Conservation (phyloP, 2,329 filamentous ascomycete species). For the Aspergillus oerlinghausenensis region DNA sequence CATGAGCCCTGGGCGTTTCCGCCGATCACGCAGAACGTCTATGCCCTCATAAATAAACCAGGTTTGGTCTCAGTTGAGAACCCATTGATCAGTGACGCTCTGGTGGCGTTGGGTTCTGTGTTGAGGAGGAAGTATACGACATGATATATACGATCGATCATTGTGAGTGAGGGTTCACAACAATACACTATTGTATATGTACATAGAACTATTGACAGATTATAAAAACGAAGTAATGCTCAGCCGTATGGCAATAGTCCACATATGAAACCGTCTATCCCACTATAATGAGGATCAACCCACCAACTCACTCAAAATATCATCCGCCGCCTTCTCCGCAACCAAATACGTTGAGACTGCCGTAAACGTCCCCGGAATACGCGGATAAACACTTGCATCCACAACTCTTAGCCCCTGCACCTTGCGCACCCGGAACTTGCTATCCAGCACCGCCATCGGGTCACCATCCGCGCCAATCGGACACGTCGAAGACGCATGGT, state of each 20-base stretch:
- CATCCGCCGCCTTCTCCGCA: constrained; percentile 59
- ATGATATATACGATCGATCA: background rate
- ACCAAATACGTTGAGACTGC: constrained; percentile 52
- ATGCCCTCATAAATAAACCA: background rate
- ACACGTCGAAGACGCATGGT: constrained; percentile 54
- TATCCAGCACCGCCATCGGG: constrained; percentile 53
- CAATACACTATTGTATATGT: background rate
- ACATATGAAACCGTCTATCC: background rate
- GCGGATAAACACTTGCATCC: constrained; percentile 56
- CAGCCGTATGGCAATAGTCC: background rate
- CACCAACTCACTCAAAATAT: constrained; percentile 37
- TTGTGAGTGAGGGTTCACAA: background rate
- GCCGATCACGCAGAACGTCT: background rate
- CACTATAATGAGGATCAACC: background rate
- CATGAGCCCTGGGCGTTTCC: background rate
- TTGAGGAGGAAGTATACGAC: background rate
- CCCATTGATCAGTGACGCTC: background rate
- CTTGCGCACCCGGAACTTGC: constrained; percentile 54
- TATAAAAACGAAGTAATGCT: background rate
- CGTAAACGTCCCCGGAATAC: constrained; percentile 53
- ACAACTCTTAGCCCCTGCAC: constrained; percentile 56
- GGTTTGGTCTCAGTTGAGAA: background rate
- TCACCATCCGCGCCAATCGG: constrained; percentile 54
- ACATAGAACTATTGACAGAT: background rate
- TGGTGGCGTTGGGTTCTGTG: background rate